Evolutionary conservation across 352 stramenopile genomes (phyloP).

Genomic region (Phytopythium litorale): DNA sequence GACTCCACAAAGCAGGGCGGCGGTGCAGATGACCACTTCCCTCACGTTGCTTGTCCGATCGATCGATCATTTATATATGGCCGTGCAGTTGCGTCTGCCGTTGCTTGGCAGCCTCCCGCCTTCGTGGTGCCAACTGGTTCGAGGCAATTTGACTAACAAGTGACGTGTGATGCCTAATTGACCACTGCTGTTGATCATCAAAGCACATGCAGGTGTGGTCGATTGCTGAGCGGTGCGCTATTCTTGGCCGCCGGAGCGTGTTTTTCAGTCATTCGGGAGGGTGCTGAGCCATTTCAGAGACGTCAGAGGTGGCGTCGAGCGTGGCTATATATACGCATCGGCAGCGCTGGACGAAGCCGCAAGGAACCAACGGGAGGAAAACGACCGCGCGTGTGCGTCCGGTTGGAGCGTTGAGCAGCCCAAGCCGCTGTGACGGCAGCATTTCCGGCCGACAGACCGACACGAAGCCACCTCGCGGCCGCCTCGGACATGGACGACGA

Average conservation of each 20-base stretch:
- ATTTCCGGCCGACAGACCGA: not conserved
- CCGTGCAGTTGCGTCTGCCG: not conserved
- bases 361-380: not conserved
- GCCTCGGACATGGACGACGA: slow-evolving; percentile 1
- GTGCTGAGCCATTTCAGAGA: not conserved
- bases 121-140: not conserved
- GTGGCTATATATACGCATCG: not conserved
- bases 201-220: too few relatives aligned
- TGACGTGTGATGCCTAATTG: not conserved
- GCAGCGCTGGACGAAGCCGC: not conserved
- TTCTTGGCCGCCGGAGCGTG: not conserved
- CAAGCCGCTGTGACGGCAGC: not conserved
- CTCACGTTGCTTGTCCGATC: not conserved
- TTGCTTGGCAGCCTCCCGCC: not conserved
- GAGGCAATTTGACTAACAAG: not conserved
- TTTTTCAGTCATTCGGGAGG: not conserved
- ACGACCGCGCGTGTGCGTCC: not conserved
- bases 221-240: not conserved
- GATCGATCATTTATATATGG: not conserved
- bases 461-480: not conserved
- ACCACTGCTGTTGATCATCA: not conserved
- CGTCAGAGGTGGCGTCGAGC: not conserved
- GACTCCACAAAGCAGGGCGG: not conserved
- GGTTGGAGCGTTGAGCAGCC: not conserved
- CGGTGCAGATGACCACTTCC: not conserved